Evolutionary conservation across 768 basidiomycete genomes (phyloP).

Genomic region (Pleurotus salmoneostramineus): DNA sequence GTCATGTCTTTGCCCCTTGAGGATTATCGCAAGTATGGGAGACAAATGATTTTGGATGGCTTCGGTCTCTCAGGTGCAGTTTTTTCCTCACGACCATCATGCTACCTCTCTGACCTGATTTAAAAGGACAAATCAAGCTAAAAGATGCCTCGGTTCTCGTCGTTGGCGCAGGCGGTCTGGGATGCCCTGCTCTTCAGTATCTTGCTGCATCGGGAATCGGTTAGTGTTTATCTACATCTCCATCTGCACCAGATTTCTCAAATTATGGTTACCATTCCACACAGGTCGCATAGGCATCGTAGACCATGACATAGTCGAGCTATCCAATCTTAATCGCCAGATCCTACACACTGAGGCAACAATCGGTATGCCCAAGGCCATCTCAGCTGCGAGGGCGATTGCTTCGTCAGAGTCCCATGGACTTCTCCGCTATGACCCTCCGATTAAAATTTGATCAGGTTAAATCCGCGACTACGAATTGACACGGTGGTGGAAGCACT

Average conservation of each 20-base stretch:
- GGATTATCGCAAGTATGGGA: constrained; percentile 89
- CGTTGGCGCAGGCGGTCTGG: constrained; percentile 93
- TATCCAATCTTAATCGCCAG: constrained; percentile 91
- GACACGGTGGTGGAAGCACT: constrained; percentile 53
- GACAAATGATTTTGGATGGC: constrained; percentile 93
- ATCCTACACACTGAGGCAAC: constrained; percentile 79
- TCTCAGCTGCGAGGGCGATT: constrained; percentile 73
- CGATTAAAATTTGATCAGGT: constrained; percentile 35
- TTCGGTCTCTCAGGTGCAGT: constrained; percentile 78
- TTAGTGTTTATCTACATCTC: constrained; percentile 34
- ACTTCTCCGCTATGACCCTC: not conserved
- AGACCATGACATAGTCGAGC: constrained; percentile 84
- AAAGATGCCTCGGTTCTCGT: constrained; percentile 75
- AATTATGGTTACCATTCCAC: not conserved
- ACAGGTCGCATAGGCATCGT: constrained; percentile 83
- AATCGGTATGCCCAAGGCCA: constrained; percentile 76
- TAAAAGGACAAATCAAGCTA: constrained; percentile 89
- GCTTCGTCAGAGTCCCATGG: constrained; percentile 40
- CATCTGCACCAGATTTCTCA: not conserved
- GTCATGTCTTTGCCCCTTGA: constrained; percentile 33
- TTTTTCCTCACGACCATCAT: not conserved
- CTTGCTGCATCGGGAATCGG: constrained; percentile 91
- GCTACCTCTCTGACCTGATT: constrained; percentile 9
- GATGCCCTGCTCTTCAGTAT: constrained; percentile 94
- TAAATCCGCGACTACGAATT: constrained; percentile 69